phyloP scores from a whole-genome alignment of 176 grass and related monocot genomes.

The Rhynchospora breviuscula region DNA sequence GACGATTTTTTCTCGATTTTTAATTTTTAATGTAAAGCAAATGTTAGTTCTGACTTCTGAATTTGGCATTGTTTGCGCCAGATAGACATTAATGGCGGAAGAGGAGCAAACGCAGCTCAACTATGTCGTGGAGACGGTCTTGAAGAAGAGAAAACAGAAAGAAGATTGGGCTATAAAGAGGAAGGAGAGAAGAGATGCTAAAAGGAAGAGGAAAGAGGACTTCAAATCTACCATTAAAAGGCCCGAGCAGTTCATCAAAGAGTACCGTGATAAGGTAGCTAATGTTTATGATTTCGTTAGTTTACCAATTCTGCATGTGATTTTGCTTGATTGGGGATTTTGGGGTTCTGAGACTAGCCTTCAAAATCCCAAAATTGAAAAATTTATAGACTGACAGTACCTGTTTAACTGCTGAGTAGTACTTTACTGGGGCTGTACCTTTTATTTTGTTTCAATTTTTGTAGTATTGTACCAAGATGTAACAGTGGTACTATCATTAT shows the following conservation, averaged over 20 bases:
- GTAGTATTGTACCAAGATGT: background rate
- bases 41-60: background rate
- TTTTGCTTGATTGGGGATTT: background rate
- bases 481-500: background rate
- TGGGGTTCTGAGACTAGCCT: background rate
- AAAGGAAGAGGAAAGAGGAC: constrained; percentile 35
- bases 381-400: background rate
- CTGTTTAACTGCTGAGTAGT: background rate
- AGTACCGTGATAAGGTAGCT: constrained; percentile 64
- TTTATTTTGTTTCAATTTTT: background rate
- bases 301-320: no score
- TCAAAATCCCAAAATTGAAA: background rate
- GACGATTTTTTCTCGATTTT: no score
- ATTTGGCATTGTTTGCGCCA: background rate
- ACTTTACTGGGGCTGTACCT: background rate
- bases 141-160: constrained; percentile 80
- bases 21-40: background rate
- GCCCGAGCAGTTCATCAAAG: constrained; percentile 80
- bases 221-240: constrained; percentile 51
- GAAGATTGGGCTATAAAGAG: constrained; percentile 79
- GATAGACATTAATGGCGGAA: constrained; percentile 37
- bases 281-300: background rate
- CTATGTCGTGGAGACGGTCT: constrained; percentile 65
- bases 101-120: constrained; percentile 38
- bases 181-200: constrained; percentile 41